Evolutionary conservation across 2,329 filamentous ascomycete species (phyloP).

Genomic region (Fusarium stilboides): DNA sequence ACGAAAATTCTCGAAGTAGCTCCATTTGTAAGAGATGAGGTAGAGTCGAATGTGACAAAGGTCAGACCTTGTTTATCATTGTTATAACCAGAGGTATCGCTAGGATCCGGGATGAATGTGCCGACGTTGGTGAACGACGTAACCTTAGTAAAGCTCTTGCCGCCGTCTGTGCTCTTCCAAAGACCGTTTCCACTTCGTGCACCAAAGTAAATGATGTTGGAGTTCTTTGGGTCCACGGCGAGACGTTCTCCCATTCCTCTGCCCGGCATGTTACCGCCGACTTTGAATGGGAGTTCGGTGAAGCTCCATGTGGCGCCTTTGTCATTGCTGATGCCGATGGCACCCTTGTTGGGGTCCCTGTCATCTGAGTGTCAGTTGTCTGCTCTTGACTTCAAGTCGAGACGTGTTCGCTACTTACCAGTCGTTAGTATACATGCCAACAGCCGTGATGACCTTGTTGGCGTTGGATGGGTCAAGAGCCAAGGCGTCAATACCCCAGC

Average conservation of each 20-base stretch:
- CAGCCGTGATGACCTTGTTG: conserved; percentile 67
- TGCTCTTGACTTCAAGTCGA: fast-evolving
- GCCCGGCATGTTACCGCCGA: conserved; percentile 74
- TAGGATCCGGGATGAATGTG: conserved; percentile 63
- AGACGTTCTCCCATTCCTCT: conserved; percentile 72
- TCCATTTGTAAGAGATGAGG: conserved; percentile 60
- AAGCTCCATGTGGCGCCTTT: conserved; percentile 67
- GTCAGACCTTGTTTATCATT: conserved; percentile 63
- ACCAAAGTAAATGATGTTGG: conserved; percentile 71
- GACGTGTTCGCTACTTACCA: conserved; percentile 49
- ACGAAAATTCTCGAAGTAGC: conserved; percentile 71
- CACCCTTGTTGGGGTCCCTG: conserved; percentile 68
- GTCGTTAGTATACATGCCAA: conserved; percentile 72
- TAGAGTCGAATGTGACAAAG: conserved; percentile 70
- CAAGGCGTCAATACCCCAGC: conserved; percentile 71
- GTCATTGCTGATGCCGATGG: conserved; percentile 69
- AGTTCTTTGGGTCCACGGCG: conserved; percentile 70
- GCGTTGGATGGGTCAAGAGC: conserved; percentile 69
- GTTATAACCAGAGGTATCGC: conserved; percentile 61
- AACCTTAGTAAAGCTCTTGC: conserved; percentile 68
- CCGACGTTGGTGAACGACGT: conserved; percentile 66
- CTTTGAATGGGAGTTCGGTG: conserved; percentile 69
- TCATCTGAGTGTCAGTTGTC: fast-evolving
- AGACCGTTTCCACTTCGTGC: conserved; percentile 72
- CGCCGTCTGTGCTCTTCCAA: conserved; percentile 71